These are phyloP conservation scores for Hymenoscyphus infarciens DNA, from an alignment of 2,329 filamentous ascomycete species.

Conservation along the genomic window DNA sequence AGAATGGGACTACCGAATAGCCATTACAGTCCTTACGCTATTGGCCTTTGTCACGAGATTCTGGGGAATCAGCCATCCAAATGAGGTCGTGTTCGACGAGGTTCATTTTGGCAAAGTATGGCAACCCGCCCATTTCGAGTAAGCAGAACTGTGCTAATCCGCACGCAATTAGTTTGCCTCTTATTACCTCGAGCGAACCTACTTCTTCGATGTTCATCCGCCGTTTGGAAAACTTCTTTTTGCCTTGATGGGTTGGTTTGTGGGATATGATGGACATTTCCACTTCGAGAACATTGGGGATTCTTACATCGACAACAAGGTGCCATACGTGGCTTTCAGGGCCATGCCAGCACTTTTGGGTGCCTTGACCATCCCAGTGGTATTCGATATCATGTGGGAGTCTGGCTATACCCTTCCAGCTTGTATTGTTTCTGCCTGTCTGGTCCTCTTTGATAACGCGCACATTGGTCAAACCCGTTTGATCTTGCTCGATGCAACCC, in stretches of 20 bases:
- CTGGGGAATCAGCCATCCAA: constrained; percentile 91
- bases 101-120: constrained; percentile 98
- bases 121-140: neutral
- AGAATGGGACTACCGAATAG: constrained; percentile 84
- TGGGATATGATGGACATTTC: constrained; percentile 95
- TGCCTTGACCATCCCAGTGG: constrained; percentile 86
- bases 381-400: constrained; percentile 99
- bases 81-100: constrained; percentile 98
- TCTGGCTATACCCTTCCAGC: constrained; percentile 95
- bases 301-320: constrained; percentile 94
- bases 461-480: constrained; percentile 95
- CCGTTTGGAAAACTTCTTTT: constrained; percentile 98
- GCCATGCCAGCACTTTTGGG: constrained; percentile 89
- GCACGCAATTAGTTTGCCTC: constrained; percentile 58
- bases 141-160: constrained; percentile 12
- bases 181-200: constrained; percentile 90
- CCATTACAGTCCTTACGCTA: constrained; percentile 70
- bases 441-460: constrained; percentile 94
- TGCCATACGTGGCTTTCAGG: constrained; percentile 94
- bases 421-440: constrained; percentile 77
- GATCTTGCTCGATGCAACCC: constrained; percentile 89
- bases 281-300: constrained; percentile 99
- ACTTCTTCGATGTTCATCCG: constrained; percentile 99
- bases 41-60: constrained; percentile 90
- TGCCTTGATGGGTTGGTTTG: constrained; percentile 93